Evolutionary conservation across 2,329 filamentous ascomycete species (phyloP), one percentile per base, ranked within the genome.

Genomic region (Colletotrichum chlorophyti): DNA sequence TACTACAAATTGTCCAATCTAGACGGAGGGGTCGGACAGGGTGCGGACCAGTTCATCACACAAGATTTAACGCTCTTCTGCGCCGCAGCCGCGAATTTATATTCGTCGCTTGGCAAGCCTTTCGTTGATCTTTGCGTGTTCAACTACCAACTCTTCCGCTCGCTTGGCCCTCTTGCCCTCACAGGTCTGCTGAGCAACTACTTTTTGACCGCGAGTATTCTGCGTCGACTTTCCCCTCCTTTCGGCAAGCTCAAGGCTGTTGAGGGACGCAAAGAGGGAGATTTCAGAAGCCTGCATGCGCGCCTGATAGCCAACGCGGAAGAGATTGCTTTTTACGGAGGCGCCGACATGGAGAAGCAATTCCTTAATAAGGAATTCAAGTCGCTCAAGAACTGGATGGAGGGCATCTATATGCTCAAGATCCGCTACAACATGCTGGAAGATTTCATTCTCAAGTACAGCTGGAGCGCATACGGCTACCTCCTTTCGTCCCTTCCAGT

Each of bases 361-460:
- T 96, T 97, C 72, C 80, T 99, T 9, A 92, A 96, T 68, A 89
- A 87, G 68, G 93, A 96, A 66, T 99, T 97, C 79, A 91, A 89
- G 72, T 95, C 94, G 42, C 81, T 99, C 24, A 95, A 95, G 74
- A 89, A 86, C 63, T 97, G 93, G 91, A 98, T 99, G 94, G 95
- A 99, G 72, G 90, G 91, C 40, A 97, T 99, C 64, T 99, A 99
- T 76, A 93, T 93, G 73, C 87, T 98, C 64, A 97, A 97, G 75
- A 97, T 99, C 64, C 89, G 93, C 14, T 99, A 99, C 79, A 99
- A 98, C 72, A 99, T 99, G 79, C 86, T 99, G 1, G 95, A 99
- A 71, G 95, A 99, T 72, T 97, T 99, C 68, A 92, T 99, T 45
- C 79, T 99, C 59, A 99, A 99, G 73, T 99, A 99, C 72, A 95